phyloP scores from a whole-genome alignment of 306 rosid species.

The Trichosanthes cucumerina region DNA sequence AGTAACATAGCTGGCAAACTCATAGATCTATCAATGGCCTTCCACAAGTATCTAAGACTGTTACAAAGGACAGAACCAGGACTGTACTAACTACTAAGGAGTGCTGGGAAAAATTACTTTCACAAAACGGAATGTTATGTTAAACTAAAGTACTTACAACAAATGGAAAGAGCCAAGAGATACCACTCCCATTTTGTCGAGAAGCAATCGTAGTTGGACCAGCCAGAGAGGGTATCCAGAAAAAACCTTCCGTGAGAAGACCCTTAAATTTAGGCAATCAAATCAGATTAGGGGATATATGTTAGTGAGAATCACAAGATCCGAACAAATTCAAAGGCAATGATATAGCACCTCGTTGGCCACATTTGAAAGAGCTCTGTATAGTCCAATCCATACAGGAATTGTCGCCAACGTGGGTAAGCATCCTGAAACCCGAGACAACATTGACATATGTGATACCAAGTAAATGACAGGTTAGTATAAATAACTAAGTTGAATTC shows the following conservation, averaged over 20 bases:
- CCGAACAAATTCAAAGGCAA: constrained; percentile 4
- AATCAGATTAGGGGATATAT: constrained; percentile 14
- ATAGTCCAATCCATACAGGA: constrained; percentile 95
- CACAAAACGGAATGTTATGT: constrained; percentile 8
- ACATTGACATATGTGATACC: neutral
- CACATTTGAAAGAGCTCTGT: constrained; percentile 93
- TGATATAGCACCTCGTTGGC: constrained; percentile 60
- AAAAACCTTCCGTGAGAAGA: constrained; percentile 91
- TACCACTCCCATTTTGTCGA: constrained; percentile 76
- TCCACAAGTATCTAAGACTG: neutral
- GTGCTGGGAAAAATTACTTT: neutral
- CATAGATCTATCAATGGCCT: neutral
- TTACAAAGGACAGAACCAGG: neutral
- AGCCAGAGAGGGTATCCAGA: constrained; percentile 98
- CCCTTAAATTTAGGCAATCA: constrained; percentile 41
- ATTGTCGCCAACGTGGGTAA: constrained; percentile 82
- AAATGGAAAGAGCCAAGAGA: constrained; percentile 97
- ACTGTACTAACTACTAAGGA: neutral
- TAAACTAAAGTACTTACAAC: constrained; percentile 41
- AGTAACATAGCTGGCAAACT: neutral
- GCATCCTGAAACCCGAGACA: constrained; percentile 43
- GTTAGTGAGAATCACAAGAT: neutral
- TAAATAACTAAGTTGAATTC: neutral
- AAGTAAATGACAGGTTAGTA: neutral
- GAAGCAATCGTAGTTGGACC: constrained; percentile 89